Conservation (phyloP, 2,329 filamentous ascomycete genomes). For the Exophiala dermatitidis region DNA sequence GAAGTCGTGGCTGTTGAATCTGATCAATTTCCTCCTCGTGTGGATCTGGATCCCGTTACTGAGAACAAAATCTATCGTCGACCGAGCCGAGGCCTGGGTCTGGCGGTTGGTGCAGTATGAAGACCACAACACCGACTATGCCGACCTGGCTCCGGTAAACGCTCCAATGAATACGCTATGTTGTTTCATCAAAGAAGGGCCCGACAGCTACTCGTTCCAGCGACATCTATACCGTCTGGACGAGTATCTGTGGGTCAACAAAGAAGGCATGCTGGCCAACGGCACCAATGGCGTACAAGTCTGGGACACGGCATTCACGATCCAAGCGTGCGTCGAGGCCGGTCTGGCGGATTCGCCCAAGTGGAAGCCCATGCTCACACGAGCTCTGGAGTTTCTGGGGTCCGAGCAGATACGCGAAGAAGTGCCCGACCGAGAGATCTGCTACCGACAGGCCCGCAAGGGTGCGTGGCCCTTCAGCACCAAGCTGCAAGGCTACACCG, state of each 20-base stretch:
- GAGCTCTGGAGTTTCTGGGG: constrained; percentile 78
- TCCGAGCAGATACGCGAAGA: constrained; percentile 86
- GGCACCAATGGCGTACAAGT: constrained; percentile 97
- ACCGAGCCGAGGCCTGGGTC: constrained; percentile 69
- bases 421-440: constrained; percentile 64
- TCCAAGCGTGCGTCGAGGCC: constrained; percentile 73
- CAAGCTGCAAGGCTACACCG: constrained; percentile 84
- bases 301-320: constrained; percentile 90
- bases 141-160: constrained; percentile 81
- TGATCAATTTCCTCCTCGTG: constrained; percentile 69
- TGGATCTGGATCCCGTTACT: constrained; percentile 75
- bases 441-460: constrained; percentile 84
- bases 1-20: constrained; percentile 75
- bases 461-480: constrained; percentile 97
- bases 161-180: constrained; percentile 81
- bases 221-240: constrained; percentile 73
- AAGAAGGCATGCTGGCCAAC: constrained; percentile 88
- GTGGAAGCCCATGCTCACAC: constrained; percentile 75
- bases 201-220: constrained; percentile 61
- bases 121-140: constrained; percentile 84
- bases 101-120: constrained; percentile 83
- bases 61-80: constrained; percentile 57
- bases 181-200: constrained; percentile 79
- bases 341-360: constrained; percentile 68
- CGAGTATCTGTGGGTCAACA: constrained; percentile 86